These are phyloP conservation scores for Blastocystis sp. DNA, from an alignment of 352 stramenopile genomes.

Conservation along the genomic window DNA sequence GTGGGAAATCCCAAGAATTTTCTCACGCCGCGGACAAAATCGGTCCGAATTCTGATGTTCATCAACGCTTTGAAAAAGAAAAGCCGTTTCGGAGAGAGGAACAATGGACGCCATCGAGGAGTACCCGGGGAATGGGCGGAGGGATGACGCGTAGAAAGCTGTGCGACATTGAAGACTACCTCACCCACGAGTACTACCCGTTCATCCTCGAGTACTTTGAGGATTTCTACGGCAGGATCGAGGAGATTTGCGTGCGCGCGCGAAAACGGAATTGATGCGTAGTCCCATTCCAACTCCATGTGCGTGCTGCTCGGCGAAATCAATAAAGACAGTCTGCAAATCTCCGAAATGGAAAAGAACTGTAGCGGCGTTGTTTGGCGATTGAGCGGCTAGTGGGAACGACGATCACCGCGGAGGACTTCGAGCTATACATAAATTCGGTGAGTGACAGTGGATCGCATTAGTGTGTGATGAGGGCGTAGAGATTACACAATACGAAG, in stretches of 20 bases:
- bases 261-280: neutral
- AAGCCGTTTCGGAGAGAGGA: too few relatives aligned
- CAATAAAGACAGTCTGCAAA: constrained; percentile 21
- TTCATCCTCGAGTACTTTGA: constrained; percentile 60
- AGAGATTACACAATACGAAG: constrained; percentile 57
- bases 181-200: constrained; percentile 34
- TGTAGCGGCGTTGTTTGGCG: neutral
- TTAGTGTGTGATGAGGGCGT: neutral
- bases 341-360: constrained; percentile 29
- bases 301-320: constrained; percentile 40
- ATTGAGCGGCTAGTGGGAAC: constrained; percentile 16
- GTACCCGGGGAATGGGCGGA: neutral
- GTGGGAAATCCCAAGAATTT: neutral
- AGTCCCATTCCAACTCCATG: constrained; percentile 51
- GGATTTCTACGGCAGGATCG: constrained; percentile 47
- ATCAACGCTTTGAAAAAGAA: too few relatives aligned
- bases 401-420: neutral
- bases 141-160: constrained; percentile 20
- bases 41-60: too few relatives aligned
- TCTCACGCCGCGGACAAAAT: neutral
- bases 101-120: constrained; percentile 45
- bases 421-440: constrained; percentile 4
- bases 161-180: constrained; percentile 28
- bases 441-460: constrained; percentile 25
- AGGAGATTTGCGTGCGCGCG: constrained; percentile 35